Evolutionary conservation across 805 yeast genomes (phyloP), one percentile per base, ranked within the genome.

Genomic region (Ascoidea rubescens): DNA sequence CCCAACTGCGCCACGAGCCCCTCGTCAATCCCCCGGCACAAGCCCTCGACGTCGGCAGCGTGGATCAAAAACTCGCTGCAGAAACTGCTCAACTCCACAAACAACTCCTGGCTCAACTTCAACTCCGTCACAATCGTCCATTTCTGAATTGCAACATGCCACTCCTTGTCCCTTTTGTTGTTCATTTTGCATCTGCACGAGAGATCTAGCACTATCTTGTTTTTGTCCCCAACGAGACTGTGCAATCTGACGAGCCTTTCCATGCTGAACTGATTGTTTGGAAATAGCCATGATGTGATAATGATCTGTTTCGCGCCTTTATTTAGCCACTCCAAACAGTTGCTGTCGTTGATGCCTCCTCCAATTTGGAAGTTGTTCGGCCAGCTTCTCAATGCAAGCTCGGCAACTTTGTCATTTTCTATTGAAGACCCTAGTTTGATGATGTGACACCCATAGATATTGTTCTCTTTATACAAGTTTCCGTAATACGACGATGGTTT

Each of bases 31-130:
- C 99, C 99, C 46, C 79, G 76, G 64, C 99, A 93, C 16, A 93
- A 72, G 0, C 99, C 99, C 67, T 93, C 99, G 3, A 93, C 98
- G 66, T 93, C 99, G 0, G 99, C 99, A 3, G 99, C 99, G 68
- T 93, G 99, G 16, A 93, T 83, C 51, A 93, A 69, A 62, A 91
- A 87, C 67, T 93, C 99, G 57, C 79, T 76, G 60, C 97, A 87
- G 67, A 83, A 87, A 49, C 71, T 52, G 6, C 82, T 67, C 45
- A 93, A 72, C 48, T 66, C 55, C 4, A 59, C 63, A 54, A 93
- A 75, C 31, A 84, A 75, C 31, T 74, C 76, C 50, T 66, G 64
- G 49, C 71, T 71, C 51, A 93, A 70, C 52, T 69, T 74, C 48
- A 81, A 73, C 45, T 74, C 74, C 0, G 99, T 93, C 32, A 90